Evolutionary conservation across 2,329 filamentous ascomycete species (phyloP), one percentile per base, ranked within the genome.

Genomic region (Fusarium euwallaceae): DNA sequence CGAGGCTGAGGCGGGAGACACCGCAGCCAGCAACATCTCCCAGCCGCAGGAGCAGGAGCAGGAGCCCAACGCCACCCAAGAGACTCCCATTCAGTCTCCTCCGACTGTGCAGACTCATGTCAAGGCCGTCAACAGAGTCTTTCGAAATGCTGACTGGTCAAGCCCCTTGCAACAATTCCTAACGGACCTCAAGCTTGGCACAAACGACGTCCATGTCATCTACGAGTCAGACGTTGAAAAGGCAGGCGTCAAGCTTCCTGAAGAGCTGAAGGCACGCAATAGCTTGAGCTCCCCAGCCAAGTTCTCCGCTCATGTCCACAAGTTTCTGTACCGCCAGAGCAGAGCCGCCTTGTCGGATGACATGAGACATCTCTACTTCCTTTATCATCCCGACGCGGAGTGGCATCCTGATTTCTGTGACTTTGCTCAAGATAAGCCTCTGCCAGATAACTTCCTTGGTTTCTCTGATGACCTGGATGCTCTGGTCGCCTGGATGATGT

Each of bases 401-500:
- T 74, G 71, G 71, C 71, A 74, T 20, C 20, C 64, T 17, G 71
- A 74, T 2, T 74, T 74, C 17, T 72, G 68, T 24, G 71, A 74
- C 1, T 45, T 72, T 2, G 11, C 72, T 1, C 71, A 72, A 20
- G 71, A 74, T 17, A 74, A 69, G 64, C 71, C 71, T 29, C 36
- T 74, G 9, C 71, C 71, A 0, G 67, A 66, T 53, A 74, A 72
- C 24, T 74, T 72, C 37, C 71, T 74, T 0, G 71, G 71, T 10
- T 72, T 74, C 12, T 74, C 71, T 12, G 68, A 74, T 4, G 74
- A 74, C 2, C 51, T 74, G 14, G 71, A 74, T 43, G 71, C 71
- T 11, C 71, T 74, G 5, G 71, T 72, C 6, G 71, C 71, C 4
- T 74, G 48, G 17, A 51, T 74, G 2, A 29, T 59, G 45, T 74